Conservation (phyloP, 495 filamentous ascomycete species). For the Bathelium albidoporum region DNA sequence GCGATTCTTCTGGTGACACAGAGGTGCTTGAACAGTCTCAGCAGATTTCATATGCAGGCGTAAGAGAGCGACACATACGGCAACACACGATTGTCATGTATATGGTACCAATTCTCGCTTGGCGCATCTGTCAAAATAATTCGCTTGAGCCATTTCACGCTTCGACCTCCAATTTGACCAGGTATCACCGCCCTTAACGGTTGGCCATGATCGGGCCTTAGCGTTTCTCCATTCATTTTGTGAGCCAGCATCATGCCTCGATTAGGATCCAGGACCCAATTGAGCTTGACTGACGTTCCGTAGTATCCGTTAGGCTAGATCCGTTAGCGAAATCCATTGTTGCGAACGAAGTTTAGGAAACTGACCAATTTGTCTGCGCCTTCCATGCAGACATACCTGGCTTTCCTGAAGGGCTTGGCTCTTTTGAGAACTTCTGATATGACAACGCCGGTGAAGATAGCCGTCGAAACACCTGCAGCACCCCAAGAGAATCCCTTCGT, state of each 20-base stretch:
- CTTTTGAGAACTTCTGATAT: constrained; percentile 62
- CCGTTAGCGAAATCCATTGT: constrained; percentile 14
- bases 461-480: constrained; percentile 77
- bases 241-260: constrained; percentile 82
- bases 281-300: constrained; percentile 79
- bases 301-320: constrained; percentile 76
- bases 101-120: constrained; percentile 95
- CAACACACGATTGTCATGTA: constrained; percentile 86
- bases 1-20: constrained; percentile 73
- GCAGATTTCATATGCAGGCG: constrained; percentile 3
- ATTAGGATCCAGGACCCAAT: constrained; percentile 79
- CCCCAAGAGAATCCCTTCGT: constrained; percentile 97
- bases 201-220: constrained; percentile 80
- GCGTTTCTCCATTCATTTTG: constrained; percentile 82
- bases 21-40: constrained; percentile 43
- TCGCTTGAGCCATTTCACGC: constrained; percentile 89
- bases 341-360: constrained; percentile 7
- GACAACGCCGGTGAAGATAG: constrained; percentile 77
- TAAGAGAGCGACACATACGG: constrained; percentile 33
- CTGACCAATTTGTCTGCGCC: constrained; percentile 72
- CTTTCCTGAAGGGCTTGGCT: constrained; percentile 58
- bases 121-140: constrained; percentile 69
- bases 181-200: constrained; percentile 80
- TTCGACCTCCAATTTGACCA: constrained; percentile 86
- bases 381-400: constrained; percentile 86